Evolutionary conservation across 2,329 filamentous ascomycete genomes (phyloP).

Genomic region (Diaporthe velutina): DNA sequence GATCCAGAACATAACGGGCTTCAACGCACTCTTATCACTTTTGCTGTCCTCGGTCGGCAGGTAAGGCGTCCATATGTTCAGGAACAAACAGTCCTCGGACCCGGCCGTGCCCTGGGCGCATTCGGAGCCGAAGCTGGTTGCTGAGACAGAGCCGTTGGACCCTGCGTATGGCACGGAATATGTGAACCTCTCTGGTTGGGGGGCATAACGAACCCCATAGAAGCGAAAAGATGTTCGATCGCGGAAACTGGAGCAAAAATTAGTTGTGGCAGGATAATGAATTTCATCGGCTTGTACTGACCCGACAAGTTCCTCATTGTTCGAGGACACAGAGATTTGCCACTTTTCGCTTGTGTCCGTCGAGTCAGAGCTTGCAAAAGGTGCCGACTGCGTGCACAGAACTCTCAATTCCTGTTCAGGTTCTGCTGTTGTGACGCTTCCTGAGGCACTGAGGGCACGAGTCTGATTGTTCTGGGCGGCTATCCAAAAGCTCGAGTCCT

Average conservation of each 20-base stretch:
- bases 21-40: slow-evolving; percentile 44
- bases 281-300: slow-evolving; percentile 38
- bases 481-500: slow-evolving; percentile 53
- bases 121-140: slow-evolving; percentile 51
- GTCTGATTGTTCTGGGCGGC: slow-evolving; percentile 42
- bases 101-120: slow-evolving; percentile 56
- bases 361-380: slow-evolving; percentile 51
- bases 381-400: slow-evolving; percentile 59
- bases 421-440: slow-evolving; percentile 42
- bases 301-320: slow-evolving; percentile 55
- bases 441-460: slow-evolving; percentile 47
- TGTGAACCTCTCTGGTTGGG: slow-evolving; percentile 58
- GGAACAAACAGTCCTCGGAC: slow-evolving; percentile 60
- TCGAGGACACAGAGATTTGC: slow-evolving; percentile 53
- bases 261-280: not conserved
- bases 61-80: slow-evolving; percentile 60
- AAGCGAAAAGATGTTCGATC: slow-evolving; percentile 65
- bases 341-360: slow-evolving; percentile 51
- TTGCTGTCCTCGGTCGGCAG: slow-evolving; percentile 48
- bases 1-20: slow-evolving; percentile 54
- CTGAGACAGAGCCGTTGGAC: slow-evolving; percentile 49
- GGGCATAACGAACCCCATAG: slow-evolving; percentile 61
- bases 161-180: slow-evolving; percentile 56
- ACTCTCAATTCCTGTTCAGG: slow-evolving; percentile 47
- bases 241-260: slow-evolving; percentile 50